phyloP scores from a whole-genome alignment of 352 stramenopile species.

The Phytophthora sojae region DNA sequence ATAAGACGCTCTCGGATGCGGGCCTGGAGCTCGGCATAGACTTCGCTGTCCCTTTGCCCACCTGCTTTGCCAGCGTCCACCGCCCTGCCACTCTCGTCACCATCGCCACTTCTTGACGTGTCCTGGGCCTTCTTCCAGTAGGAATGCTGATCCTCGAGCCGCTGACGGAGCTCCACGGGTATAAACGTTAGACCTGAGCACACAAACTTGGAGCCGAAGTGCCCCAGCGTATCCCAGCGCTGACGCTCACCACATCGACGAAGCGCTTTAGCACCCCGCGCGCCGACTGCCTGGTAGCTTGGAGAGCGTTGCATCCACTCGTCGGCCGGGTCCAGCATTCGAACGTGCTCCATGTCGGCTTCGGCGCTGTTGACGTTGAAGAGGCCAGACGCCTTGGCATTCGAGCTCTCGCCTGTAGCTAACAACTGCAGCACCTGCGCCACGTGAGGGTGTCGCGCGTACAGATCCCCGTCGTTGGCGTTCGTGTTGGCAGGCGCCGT shows the following conservation, averaged over 20 bases:
- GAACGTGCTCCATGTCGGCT: constrained; percentile 38
- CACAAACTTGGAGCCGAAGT: constrained; percentile 32
- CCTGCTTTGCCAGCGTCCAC: constrained; percentile 5
- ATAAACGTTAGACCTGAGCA: background rate
- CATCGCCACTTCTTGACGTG: constrained; percentile 19
- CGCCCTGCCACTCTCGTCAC: constrained; percentile 2
- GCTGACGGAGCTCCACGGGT: constrained; percentile 28
- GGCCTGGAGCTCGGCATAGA: constrained; percentile 30
- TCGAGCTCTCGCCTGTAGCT: constrained; percentile 5
- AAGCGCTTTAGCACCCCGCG: constrained; percentile 37
- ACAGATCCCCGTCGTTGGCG: constrained; percentile 35
- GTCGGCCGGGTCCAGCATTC: constrained; percentile 32
- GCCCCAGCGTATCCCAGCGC: constrained; percentile 57
- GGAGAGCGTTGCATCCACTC: constrained; percentile 57
- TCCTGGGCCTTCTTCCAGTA: constrained; percentile 13
- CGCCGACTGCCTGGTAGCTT: constrained; percentile 59
- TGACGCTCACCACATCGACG: constrained; percentile 34
- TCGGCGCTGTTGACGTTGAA: constrained; percentile 30
- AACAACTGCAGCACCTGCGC: constrained; percentile 50
- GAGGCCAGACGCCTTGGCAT: constrained; percentile 5
- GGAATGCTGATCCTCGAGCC: constrained; percentile 35
- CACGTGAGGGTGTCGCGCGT: constrained; percentile 56
- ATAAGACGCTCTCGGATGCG: constrained; percentile 35
- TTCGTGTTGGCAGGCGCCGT: background rate
- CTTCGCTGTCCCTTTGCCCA: constrained; percentile 18